Evolutionary conservation across 805 yeast species (phyloP), one percentile per base, ranked within the genome.

Genomic region (Saccharomyces mikatae): DNA sequence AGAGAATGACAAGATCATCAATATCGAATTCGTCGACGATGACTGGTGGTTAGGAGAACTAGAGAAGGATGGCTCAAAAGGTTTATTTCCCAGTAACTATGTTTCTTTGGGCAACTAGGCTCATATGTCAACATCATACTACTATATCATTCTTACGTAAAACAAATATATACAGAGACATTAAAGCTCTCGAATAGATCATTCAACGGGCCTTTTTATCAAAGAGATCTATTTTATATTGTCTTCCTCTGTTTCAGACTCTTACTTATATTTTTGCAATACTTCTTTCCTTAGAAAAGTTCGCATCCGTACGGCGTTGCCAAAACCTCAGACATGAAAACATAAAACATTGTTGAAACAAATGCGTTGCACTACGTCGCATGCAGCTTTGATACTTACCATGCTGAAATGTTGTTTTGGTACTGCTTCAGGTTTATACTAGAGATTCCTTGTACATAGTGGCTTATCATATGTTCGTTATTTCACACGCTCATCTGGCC

Each of bases 21-120:
- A 89, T 56, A 86, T 94, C 58, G 96, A 90, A 62, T 87, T 88
- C 69, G 86, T 88, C 17, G 96, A 90, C 63, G 96, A 89, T 48
- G 96, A 89, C 68, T 94, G 99, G 99, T 94, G 98, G 98, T 77
- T 86, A 53, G 99, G 99, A 51, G 83, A 81, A 58, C 77, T 84
- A 62, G 77, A 71, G 55, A 55, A 50, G 14, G 73, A 82, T 31
- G 97, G 96, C 48, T 86, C 82, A 61, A 78, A 80, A 60, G 94
- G 94, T 55, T 76, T 92, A 54, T 91, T 92, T 83, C 99, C 99
- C 52, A 83, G 96, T 46, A 90, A 89, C 72, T 89, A 87, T 67
- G 98, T 94, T 41, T 54, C 70, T n/a, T 61, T 74, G 52, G 60
- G 60, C 47, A 48, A 59, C n/a, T 61, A 53, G 52, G 41, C 41